Evolutionary conservation across 2,329 filamentous ascomycete genomes (phyloP).

Genomic region (Aspergillus amoenus): DNA sequence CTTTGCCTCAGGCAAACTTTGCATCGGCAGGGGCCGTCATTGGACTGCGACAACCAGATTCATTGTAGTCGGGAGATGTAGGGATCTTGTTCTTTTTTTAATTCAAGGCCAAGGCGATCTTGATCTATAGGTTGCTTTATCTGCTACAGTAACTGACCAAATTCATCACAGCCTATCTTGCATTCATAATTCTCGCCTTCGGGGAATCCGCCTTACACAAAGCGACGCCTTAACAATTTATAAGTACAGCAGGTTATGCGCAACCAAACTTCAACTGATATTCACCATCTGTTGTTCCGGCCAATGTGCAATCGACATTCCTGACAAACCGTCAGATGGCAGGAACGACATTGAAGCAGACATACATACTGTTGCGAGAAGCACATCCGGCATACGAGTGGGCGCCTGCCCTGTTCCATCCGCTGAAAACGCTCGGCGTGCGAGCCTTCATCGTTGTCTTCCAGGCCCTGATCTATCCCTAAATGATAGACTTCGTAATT

Average conservation of each 20-base stretch:
- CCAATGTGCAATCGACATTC: background rate
- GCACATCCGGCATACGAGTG: background rate
- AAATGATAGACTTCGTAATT: background rate
- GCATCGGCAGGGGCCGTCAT: background rate
- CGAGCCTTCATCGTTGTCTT: background rate
- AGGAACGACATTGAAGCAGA: background rate
- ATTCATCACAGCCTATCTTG: background rate
- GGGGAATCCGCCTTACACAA: too few species aligned
- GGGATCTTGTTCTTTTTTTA: slow-evolving; percentile 4
- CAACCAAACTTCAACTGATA: background rate
- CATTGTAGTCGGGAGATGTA: slow-evolving; percentile 3
- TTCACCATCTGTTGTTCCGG: too few species aligned
- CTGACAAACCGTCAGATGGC: background rate
- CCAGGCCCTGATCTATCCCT: background rate
- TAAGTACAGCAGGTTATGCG: background rate
- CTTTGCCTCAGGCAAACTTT: slow-evolving; percentile 17
- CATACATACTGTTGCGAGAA: background rate
- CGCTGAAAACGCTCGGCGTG: background rate
- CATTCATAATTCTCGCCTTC: background rate
- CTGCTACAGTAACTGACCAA: background rate
- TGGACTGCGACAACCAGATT: background rate
- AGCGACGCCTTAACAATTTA: background rate
- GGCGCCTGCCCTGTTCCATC: background rate
- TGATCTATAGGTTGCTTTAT: background rate
- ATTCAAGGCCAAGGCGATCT: background rate